phyloP scores from a whole-genome alignment of 768 basidiomycete species.

The Bullera alba region DNA sequence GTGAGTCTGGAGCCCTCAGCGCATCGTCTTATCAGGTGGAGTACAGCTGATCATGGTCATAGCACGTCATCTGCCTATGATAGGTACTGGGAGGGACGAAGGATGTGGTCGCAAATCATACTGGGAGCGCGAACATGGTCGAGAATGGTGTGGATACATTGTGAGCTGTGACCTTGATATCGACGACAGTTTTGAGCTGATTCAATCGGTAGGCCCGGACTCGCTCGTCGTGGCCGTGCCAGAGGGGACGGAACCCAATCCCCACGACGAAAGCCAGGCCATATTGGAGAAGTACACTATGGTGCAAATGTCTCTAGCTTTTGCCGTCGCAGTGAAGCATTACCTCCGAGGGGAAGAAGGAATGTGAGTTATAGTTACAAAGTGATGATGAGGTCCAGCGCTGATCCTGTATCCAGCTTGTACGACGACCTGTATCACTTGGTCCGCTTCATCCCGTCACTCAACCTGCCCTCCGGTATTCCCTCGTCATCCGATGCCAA shows the following conservation, averaged over 20 bases:
- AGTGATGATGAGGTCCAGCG: background rate
- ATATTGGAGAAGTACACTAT: constrained; percentile 34
- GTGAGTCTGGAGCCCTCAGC: constrained; percentile 7
- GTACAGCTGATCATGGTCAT: background rate
- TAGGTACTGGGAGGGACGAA: constrained; percentile 38
- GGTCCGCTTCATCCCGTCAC: constrained; percentile 37
- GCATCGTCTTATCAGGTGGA: too few relatives aligned
- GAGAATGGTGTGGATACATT: constrained; percentile 42
- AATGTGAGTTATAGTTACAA: constrained; percentile 24
- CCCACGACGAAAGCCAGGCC: constrained; percentile 12
- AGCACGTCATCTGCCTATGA: constrained; percentile 40
- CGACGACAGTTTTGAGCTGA: too few relatives aligned
- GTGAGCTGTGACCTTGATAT: constrained; percentile 9
- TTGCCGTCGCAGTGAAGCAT: constrained; percentile 43
- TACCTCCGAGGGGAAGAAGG: constrained; percentile 44
- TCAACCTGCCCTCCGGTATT: constrained; percentile 31
- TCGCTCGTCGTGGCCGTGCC: too few relatives aligned
- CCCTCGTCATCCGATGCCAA: constrained; percentile 22
- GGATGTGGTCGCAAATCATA: constrained; percentile 42
- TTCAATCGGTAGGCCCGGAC: too few relatives aligned
- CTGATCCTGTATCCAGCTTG: constrained; percentile 16
- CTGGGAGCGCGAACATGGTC: constrained; percentile 34
- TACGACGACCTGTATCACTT: constrained; percentile 44
- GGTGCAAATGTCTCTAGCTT: constrained; percentile 39
- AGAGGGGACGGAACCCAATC: too few relatives aligned